Conservation (phyloP, 2,329 filamentous ascomycete genomes). For the Diaporthe longicolla region DNA sequence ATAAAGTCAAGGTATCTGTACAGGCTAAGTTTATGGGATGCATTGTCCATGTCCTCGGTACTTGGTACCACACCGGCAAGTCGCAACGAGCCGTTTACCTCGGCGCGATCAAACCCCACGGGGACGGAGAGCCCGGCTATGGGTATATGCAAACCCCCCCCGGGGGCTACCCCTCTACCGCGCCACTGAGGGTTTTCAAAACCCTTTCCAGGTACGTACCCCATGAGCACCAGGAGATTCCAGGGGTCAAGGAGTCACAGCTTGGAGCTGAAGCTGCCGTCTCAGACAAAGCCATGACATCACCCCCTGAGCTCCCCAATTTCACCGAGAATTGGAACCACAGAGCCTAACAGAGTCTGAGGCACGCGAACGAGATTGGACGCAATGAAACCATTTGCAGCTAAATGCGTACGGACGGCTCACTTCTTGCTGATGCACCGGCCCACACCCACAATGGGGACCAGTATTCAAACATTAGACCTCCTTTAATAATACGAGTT, state of each 20-base stretch:
- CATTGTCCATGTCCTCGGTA: conserved; percentile 18
- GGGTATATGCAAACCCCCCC: neutral
- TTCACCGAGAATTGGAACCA: conserved; percentile 5
- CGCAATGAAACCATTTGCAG: conserved; percentile 32
- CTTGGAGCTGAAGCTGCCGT: conserved; percentile 7
- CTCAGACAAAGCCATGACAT: conserved; percentile 31
- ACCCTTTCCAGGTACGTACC: conserved; percentile 7
- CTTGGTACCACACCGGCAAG: conserved; percentile 18
- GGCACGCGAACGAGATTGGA: conserved; percentile 35
- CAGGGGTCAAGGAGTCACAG: conserved; percentile 22
- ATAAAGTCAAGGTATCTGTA: neutral
- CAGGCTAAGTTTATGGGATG: neutral
- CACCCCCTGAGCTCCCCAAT: conserved; percentile 26
- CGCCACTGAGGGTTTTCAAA: neutral
- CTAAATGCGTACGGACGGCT: conserved; percentile 9
- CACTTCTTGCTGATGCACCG: conserved; percentile 12
- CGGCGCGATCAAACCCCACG: conserved; percentile 29
- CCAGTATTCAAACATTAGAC: conserved; percentile 3
- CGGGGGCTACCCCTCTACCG: too few relatives aligned
- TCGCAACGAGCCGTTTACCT: conserved; percentile 30
- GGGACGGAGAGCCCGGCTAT: conserved; percentile 4
- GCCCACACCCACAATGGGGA: conserved; percentile 13
- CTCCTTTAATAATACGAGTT: conserved; percentile 34
- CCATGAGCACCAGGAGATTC: neutral
- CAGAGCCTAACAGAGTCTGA: neutral